Conservation (phyloP, 2,329 filamentous ascomycete genomes). For the Mariannaea elegans region DNA sequence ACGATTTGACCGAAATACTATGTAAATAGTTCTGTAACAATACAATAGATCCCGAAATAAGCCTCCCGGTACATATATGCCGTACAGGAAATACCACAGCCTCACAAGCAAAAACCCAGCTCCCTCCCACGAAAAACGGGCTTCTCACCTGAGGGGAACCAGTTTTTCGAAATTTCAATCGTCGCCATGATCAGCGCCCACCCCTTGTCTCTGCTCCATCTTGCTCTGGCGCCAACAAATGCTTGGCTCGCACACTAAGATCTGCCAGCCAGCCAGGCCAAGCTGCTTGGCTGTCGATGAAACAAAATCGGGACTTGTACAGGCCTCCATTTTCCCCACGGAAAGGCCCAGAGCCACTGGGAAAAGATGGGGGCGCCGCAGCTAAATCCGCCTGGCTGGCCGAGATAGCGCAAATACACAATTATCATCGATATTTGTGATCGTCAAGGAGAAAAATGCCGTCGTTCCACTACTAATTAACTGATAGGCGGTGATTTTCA, state of each 20-base stretch:
- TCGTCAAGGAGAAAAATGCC: background rate
- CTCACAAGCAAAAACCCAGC: too few relatives aligned
- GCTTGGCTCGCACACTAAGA: slow-evolving; percentile 24
- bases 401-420: too few relatives aligned
- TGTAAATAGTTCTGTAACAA: too few relatives aligned
- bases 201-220: background rate
- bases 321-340: background rate
- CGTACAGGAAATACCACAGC: too few relatives aligned
- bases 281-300: slow-evolving; percentile 24
- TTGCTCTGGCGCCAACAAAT: slow-evolving; percentile 4
- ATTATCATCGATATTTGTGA: background rate
- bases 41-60: too few relatives aligned
- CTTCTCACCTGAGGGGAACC: background rate
- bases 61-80: too few relatives aligned
- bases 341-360: background rate
- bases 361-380: too few relatives aligned
- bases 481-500: too few relatives aligned
- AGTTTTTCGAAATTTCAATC: slow-evolving; percentile 41
- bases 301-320: slow-evolving; percentile 13
- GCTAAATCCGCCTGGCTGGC: too few relatives aligned
- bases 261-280: slow-evolving; percentile 25
- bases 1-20: too few relatives aligned
- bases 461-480: too few relatives aligned
- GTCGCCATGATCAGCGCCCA: slow-evolving; percentile 32
- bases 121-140: background rate